Conservation (phyloP, 345 rosid genomes). For the Acer yangbiense region DNA sequence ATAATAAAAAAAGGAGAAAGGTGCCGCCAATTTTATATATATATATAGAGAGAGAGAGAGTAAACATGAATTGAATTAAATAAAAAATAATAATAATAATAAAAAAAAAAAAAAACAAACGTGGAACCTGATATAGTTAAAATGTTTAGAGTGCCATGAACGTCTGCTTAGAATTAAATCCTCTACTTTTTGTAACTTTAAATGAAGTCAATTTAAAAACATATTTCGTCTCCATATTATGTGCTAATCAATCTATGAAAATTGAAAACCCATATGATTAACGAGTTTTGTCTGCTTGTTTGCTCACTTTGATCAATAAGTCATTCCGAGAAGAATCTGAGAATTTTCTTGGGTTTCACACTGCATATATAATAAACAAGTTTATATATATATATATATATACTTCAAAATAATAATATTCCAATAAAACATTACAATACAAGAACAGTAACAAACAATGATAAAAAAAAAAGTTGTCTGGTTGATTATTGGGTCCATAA, state of each 20-base stretch:
- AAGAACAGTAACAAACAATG: constrained; percentile 3
- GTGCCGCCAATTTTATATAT: too few species aligned
- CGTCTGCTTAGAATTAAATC: neutral
- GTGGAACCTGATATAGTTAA: too few species aligned
- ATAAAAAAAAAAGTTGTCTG: constrained; percentile 3
- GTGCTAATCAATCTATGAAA: neutral
- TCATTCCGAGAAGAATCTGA: neutral
- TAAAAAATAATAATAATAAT: too few species aligned
- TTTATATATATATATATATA: neutral
- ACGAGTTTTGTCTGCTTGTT: neutral
- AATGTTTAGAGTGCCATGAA: neutral
- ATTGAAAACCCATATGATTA: too few species aligned
- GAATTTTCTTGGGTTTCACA: neutral
- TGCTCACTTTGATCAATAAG: neutral
- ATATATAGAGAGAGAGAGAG: too few species aligned
- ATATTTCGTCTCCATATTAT: neutral
- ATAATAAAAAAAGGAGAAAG: too few species aligned
- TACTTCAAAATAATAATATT: neutral
- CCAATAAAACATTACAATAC: neutral
- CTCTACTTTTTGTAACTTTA: neutral
- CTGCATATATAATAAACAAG: neutral
- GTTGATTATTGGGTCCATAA: constrained; percentile 13
- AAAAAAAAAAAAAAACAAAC: too few species aligned
- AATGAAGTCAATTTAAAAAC: neutral
- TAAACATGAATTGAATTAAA: too few species aligned